Evolutionary conservation across 192 early-diverging fungal species (phyloP).

Genomic region (Linnemannia zychae): DNA sequence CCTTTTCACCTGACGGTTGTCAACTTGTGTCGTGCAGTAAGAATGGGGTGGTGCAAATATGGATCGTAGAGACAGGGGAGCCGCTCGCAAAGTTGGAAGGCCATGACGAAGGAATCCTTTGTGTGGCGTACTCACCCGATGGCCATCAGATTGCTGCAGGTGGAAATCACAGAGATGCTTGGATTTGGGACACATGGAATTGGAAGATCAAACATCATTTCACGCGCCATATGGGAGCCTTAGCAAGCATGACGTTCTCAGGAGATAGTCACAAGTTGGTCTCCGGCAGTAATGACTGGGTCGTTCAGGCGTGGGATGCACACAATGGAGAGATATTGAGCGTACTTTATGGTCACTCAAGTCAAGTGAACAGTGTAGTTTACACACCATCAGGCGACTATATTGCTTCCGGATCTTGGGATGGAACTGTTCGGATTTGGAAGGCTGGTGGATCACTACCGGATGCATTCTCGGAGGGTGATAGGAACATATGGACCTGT

Average conservation of each 20-base stretch:
- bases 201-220: background rate
- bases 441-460: too few relatives aligned
- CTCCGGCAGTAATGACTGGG: background rate
- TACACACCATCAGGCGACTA: background rate
- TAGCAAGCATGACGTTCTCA: background rate
- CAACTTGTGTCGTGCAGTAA: background rate
- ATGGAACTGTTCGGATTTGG: too few relatives aligned
- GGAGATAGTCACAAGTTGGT: constrained; percentile 9
- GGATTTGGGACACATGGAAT: background rate
- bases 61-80: background rate
- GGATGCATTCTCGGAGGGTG: too few relatives aligned
- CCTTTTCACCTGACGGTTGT: background rate
- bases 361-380: background rate
- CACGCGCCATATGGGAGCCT: background rate
- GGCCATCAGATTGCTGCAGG: background rate
- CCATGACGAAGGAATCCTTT: background rate
- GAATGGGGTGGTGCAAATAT: background rate
- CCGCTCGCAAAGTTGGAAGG: background rate
- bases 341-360: too few relatives aligned
- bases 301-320: background rate
- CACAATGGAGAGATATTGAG: background rate
- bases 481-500: too few relatives aligned
- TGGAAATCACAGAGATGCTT: background rate
- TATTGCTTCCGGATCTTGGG: too few relatives aligned
- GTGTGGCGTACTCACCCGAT: background rate